phyloP scores from a whole-genome alignment of 2,329 filamentous ascomycete genomes.

The Ustilaginoidea virens region DNA sequence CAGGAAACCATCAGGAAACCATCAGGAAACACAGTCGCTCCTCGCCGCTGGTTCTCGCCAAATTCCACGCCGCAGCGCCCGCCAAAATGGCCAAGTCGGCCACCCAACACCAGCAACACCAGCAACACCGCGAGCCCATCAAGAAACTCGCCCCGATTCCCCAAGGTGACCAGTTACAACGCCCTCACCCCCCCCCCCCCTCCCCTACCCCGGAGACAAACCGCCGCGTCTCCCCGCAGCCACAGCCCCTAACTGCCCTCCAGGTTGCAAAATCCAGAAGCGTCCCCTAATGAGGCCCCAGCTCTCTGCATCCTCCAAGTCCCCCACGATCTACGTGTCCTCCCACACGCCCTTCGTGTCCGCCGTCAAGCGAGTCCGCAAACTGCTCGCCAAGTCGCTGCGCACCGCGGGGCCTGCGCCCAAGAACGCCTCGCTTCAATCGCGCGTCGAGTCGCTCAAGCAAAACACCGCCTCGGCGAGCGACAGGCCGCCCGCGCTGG shows the following conservation, averaged over 20 bases:
- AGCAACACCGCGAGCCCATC: no score
- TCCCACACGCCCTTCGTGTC: conserved; percentile 52
- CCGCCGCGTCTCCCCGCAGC: background rate
- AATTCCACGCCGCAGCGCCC: no score
- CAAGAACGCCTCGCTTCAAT: conserved; percentile 27
- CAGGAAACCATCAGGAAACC: no score
- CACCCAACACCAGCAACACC: background rate
- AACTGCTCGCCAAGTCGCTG: conserved; percentile 41
- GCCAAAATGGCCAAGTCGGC: conserved; percentile 3
- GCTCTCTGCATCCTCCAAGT: conserved; percentile 25
- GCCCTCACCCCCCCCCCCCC: no score
- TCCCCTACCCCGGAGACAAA: no score
- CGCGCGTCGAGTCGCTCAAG: conserved; percentile 28
- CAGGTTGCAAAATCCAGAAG: conserved; percentile 34
- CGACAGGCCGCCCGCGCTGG: background rate
- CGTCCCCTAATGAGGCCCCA: conserved; percentile 28
- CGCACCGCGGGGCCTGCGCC: conserved; percentile 28
- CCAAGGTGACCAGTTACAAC: conserved; percentile 5
- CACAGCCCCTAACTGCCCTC: background rate
- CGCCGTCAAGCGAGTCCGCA: conserved; percentile 47
- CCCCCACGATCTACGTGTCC: conserved; percentile 47
- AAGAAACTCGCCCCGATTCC: conserved; percentile 2
- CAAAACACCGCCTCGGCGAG: conserved; percentile 14
- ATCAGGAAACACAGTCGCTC: no score
- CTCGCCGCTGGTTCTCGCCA: no score